Conservation (phyloP, 228 moss, liverwort and hornwort species). For the Sphagnum magellanicum region DNA sequence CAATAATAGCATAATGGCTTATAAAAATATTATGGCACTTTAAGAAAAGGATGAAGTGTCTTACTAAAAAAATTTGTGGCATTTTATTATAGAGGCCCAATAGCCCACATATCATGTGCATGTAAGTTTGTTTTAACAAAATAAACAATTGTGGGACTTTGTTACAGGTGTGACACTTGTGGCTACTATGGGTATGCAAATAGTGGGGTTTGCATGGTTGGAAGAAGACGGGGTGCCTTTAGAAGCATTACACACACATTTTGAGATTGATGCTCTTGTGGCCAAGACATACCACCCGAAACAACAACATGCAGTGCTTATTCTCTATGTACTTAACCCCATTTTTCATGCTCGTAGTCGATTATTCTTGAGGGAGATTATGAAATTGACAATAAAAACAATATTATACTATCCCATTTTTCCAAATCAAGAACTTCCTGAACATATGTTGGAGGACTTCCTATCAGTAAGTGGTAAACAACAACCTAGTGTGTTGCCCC, state of each 20-base stretch:
- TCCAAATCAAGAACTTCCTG: slow-evolving; percentile 36
- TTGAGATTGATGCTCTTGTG: slow-evolving; percentile 28
- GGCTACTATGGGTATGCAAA: slow-evolving; percentile 24
- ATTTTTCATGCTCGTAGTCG: slow-evolving; percentile 31
- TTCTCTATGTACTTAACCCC: slow-evolving; percentile 37
- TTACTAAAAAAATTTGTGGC: too few relatives aligned
- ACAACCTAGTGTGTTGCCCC: slow-evolving; percentile 27
- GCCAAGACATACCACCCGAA: slow-evolving; percentile 22
- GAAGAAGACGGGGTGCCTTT: slow-evolving; percentile 29
- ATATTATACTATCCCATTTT: slow-evolving; percentile 47
- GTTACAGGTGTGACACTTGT: slow-evolving; percentile 40
- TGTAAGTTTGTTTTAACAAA: too few relatives aligned
- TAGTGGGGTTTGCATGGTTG: slow-evolving; percentile 44
- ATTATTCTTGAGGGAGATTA: slow-evolving; percentile 41
- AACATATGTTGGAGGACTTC: slow-evolving; percentile 30
- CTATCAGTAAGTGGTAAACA: slow-evolving; percentile 38
- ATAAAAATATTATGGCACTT: too few relatives aligned
- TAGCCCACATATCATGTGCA: too few relatives aligned
- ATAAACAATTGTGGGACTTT: neutral
- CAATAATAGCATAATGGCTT: too few relatives aligned
- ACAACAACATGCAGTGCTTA: slow-evolving; percentile 24
- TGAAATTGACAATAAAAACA: slow-evolving; percentile 31
- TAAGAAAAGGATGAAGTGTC: too few relatives aligned
- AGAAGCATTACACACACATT: slow-evolving; percentile 36
- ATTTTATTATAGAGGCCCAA: too few relatives aligned